Evolutionary conservation across 2,329 filamentous ascomycete genomes (phyloP), one percentile per base, ranked within the genome.

Genomic region (Gnomoniopsis smithogilvyi): DNA sequence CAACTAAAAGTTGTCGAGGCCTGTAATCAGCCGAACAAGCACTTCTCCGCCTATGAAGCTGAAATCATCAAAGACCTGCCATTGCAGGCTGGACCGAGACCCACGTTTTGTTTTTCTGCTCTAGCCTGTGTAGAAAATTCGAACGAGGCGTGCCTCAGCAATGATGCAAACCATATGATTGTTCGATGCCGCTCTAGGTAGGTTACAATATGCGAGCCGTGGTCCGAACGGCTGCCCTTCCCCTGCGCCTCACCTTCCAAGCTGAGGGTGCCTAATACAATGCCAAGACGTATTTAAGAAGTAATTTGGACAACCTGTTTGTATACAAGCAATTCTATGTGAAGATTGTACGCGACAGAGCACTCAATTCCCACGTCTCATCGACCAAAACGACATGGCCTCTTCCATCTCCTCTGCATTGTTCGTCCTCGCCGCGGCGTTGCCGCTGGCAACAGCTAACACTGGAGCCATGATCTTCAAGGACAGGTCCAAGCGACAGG

Each of bases 391-490:
- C 34, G 41, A 15, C 2, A 62, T 60, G 60, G 45, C 50, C 14
- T 19, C 10, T 41, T 41, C 26, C 30, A 11, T 50, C 33, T 17
- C 56, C 15, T 43, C 54, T 26, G 30, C 53, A 17, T 34, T 62
- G 22, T 30, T 62, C 45, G 57, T 57, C 43, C 24, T 54, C 43
- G 49, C 47, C n/a, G 50, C 51, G 34, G 50, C 47, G 34, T 19
- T 52, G 12, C 21, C 60, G 12, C 51, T 56, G 19, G 36, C 51
- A 36, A 48, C 6, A 21, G 56, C 60, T 21, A 22, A 54, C 4
- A 51, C 47, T 34, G 58, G 60, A 8, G 50, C 56, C 26, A 43
- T 36, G 21, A 47, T 59, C 50, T 60, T 62, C 49, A 60, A 54
- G 34, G 51, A 54, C 21, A 48, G 58, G 38, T 41, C 48, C 21